A percentile compares a stretch with the other conserved stretches of the same genome.
Evolutionary conservation across 257 asterid species (phyloP).

Genomic region (Euphrasia confusa): DNA sequence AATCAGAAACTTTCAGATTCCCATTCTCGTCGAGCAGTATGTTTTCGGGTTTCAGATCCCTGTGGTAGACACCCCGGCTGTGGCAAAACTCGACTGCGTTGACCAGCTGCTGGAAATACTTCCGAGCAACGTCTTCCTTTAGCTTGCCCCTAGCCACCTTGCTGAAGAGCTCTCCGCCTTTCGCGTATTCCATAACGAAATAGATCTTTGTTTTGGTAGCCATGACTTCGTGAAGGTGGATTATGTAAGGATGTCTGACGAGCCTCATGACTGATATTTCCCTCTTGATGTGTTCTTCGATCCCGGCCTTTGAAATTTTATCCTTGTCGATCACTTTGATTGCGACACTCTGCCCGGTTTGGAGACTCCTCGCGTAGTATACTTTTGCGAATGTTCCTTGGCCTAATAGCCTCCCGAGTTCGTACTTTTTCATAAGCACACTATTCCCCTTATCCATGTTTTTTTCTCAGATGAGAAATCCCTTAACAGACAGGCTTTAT

Average conservation of each 20-base stretch:
- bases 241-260: slow-evolving; percentile 65
- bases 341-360: slow-evolving; percentile 72
- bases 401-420: slow-evolving; percentile 76
- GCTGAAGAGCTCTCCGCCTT: slow-evolving; percentile 88
- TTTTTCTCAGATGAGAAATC: no score
- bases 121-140: slow-evolving; percentile 57
- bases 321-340: slow-evolving; percentile 83
- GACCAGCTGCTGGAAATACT: slow-evolving; percentile 65
- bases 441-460: no score
- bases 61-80: slow-evolving; percentile 59
- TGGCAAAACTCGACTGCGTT: slow-evolving; percentile 40
- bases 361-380: slow-evolving; percentile 54
- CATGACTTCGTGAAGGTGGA: slow-evolving; percentile 84
- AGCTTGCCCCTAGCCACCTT: slow-evolving; percentile 70
- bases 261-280: slow-evolving; percentile 75
- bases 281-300: slow-evolving; percentile 64
- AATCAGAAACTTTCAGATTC: slow-evolving; percentile 71
- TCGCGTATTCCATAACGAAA: slow-evolving; percentile 71
- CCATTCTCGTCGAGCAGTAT: slow-evolving; percentile 74
- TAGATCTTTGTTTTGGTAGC: slow-evolving; percentile 88
- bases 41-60: slow-evolving; percentile 84
- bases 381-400: slow-evolving; percentile 93
- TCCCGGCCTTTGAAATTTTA: slow-evolving; percentile 55
- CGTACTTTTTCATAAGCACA: slow-evolving; percentile 33
- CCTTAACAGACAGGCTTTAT: no score